Evolutionary conservation across 495 filamentous ascomycete species (phyloP).

Genomic region (Xylaria telfairii): DNA sequence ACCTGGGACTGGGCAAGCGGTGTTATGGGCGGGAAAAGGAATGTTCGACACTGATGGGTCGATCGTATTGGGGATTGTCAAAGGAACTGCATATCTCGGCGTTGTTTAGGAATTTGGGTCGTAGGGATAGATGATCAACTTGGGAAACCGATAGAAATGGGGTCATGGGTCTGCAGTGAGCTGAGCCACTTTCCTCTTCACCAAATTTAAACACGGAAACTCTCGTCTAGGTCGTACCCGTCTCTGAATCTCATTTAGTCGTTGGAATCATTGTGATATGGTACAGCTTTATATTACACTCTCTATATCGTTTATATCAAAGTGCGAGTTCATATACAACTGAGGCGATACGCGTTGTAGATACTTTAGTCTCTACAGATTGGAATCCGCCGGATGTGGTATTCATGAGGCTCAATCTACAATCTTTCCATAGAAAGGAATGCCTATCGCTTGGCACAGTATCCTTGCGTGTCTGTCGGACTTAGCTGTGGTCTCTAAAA

Average conservation of each 20-base stretch:
- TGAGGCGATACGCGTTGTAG: neutral
- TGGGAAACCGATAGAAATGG: constrained; percentile 22
- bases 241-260: neutral
- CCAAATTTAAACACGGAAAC: neutral
- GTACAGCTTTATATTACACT: constrained; percentile 32
- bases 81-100: constrained; percentile 40
- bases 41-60: neutral
- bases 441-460: constrained; percentile 78
- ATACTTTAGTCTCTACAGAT: neutral
- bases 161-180: neutral
- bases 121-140: neutral
- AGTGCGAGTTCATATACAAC: constrained; percentile 15
- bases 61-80: neutral
- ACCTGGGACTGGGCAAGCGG: neutral
- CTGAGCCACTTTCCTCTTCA: neutral
- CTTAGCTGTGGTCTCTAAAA: constrained; percentile 83
- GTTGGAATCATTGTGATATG: constrained; percentile 5
- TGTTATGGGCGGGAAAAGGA: neutral
- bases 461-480: constrained; percentile 91
- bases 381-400: neutral
- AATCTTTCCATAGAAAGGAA: constrained; percentile 82
- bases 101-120: constrained; percentile 28
- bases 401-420: constrained; percentile 36
- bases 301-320: constrained; percentile 32
- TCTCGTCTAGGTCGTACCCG: neutral